Conservation (phyloP, 371 early-diverging fungal genomes). For the Actinomucor elegans region DNA sequence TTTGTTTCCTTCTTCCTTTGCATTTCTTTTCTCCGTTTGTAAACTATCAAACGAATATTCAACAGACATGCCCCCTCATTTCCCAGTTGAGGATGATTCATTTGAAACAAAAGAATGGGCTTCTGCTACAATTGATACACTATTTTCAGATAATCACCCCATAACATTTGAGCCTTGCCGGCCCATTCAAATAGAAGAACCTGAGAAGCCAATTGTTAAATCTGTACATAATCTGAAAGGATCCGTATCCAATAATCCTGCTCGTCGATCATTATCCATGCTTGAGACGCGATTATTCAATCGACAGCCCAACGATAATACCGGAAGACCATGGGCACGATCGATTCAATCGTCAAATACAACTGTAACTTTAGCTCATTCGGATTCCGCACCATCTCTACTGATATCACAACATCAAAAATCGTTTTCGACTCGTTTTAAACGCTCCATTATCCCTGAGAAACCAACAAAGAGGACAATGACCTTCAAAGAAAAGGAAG, state of each 20-base stretch:
- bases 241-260: neutral
- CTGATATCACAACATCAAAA: constrained; percentile 4
- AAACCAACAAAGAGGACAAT: constrained; percentile 1
- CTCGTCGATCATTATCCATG: constrained; percentile 11
- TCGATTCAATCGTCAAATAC: neutral
- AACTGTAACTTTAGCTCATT: neutral
- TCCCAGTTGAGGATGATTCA: constrained; percentile 11
- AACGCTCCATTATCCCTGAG: constrained; percentile 4
- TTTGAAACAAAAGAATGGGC: constrained; percentile 25
- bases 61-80: constrained; percentile 21
- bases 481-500: constrained; percentile 14
- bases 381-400: constrained; percentile 11
- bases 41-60: too few species aligned
- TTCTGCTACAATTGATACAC: constrained; percentile 14
- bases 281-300: constrained; percentile 1
- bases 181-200: neutral
- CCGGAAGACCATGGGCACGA: neutral
- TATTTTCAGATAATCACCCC: constrained; percentile 21
- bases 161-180: constrained; percentile 20
- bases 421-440: constrained; percentile 15
- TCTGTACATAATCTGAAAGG: neutral
- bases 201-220: neutral
- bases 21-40: too few species aligned
- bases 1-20: too few species aligned
- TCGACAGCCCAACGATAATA: neutral